Evolutionary conservation across 257 asterid genomes (phyloP), one percentile per base, ranked within the genome.

Genomic region (Agastache rugosa): DNA sequence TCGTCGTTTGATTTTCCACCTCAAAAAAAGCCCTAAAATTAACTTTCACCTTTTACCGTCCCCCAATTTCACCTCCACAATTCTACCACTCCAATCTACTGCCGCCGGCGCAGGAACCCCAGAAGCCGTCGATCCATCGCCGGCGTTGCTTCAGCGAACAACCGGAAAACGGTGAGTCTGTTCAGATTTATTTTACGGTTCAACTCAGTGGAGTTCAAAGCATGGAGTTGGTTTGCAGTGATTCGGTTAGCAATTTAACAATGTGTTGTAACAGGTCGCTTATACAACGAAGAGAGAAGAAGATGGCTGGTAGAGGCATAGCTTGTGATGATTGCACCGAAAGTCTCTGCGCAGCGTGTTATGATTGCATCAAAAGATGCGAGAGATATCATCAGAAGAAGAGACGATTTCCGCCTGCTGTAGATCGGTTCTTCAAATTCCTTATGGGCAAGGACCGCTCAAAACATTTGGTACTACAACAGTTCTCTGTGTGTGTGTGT

Each of bases 401-500:
- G 31, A 27, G 31, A 27, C 31, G 35, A 3, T 2, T 31, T 31
- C 0, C 5, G 35, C 5, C 35, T 31, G 35, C 35, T 31, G 35
- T 31, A 31, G 35, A 31, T 31, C 35, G 35, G 5, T 84, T 81
- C 67, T 69, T 76, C 63, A 78, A 78, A 61, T 0, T 76, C 77
- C 34, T 76, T 80, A 9, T 63, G 29, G 79, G 71, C 69, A 22
- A 45, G 11, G 55, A 73, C 51, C n/a, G 16, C 75, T 27, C 67
- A 3, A 10, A 81, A 45, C 3, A 20, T 73, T 3, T 84, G 86
- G 84, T 81, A 84, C 75, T 63, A 8, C 23, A 8, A 5, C 11
- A 6, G 54, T 9, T 54, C 55, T n/a, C 62, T 19, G 25, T 12
- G 25, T 16, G 27, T 17, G 50, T 63, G n/a, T 27, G 39, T 35